Conservation (phyloP, 2,329 filamentous ascomycete genomes). For the Aspergillus spinulosporus region DNA sequence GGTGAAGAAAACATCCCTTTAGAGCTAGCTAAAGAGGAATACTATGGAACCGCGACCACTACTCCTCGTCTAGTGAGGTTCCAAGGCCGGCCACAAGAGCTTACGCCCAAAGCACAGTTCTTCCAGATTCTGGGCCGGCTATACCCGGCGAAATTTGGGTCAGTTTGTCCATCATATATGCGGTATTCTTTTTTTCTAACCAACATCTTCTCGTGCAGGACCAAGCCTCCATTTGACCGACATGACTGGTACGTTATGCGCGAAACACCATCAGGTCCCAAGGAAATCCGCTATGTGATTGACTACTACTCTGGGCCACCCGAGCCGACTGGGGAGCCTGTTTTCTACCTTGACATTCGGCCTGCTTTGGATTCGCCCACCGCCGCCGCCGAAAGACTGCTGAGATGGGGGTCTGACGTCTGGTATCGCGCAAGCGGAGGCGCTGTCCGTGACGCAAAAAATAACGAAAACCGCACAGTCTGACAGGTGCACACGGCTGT, state of each 20-base stretch:
- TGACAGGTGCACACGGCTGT: background rate
- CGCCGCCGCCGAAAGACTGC: constrained; percentile 74
- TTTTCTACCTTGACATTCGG: constrained; percentile 93
- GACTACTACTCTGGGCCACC: constrained; percentile 89
- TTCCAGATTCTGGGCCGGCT: constrained; percentile 75
- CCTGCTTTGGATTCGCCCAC: constrained; percentile 81
- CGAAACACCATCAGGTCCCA: constrained; percentile 63
- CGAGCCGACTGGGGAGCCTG: constrained; percentile 82
- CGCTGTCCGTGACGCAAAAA: constrained; percentile 46
- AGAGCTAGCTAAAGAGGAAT: constrained; percentile 55
- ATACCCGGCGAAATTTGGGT: constrained; percentile 79
- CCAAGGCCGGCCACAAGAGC: constrained; percentile 81
- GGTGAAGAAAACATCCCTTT: constrained; percentile 68
- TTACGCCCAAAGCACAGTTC: constrained; percentile 88
- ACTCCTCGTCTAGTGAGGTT: constrained; percentile 77
- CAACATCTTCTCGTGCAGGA: constrained; percentile 48
- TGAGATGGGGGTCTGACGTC: constrained; percentile 88
- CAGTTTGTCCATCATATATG: constrained; percentile 31
- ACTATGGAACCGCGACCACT: constrained; percentile 31
- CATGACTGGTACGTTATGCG: constrained; percentile 96
- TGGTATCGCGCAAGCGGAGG: constrained; percentile 89
- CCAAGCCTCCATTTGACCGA: constrained; percentile 87
- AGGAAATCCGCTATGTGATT: constrained; percentile 90
- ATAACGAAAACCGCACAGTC: background rate
- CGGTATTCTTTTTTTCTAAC: background rate